Conservation (phyloP, 768 basidiomycete genomes). For the Epithele typhae region DNA sequence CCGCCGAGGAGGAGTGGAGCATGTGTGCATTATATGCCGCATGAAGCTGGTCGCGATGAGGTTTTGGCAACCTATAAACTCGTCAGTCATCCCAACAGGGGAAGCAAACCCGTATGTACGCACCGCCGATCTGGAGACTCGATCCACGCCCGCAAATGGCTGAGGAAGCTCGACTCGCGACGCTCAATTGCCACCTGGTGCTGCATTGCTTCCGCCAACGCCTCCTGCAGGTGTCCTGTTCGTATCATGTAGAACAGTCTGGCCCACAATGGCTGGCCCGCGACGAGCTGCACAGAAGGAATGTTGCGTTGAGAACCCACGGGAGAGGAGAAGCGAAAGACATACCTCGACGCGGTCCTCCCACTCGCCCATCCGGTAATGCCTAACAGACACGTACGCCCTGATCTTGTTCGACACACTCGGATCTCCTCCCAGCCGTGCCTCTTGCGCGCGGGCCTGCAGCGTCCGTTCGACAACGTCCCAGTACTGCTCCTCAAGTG, state of each 20-base stretch:
- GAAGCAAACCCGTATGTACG: conserved; percentile 16
- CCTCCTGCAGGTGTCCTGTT: conserved; percentile 78
- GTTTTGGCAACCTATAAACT: conserved; percentile 54
- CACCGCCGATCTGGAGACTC: conserved; percentile 77
- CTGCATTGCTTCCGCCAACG: conserved; percentile 67
- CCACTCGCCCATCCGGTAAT: conserved; percentile 80
- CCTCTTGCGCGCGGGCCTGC: conserved; percentile 77
- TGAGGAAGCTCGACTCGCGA: conserved; percentile 79
- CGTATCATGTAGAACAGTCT: conserved; percentile 90
- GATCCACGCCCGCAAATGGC: conserved; percentile 79
- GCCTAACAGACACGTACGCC: conserved; percentile 78
- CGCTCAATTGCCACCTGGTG: conserved; percentile 70
- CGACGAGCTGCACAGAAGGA: conserved; percentile 59
- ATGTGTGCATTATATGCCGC: conserved; percentile 83
- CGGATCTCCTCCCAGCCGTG: conserved; percentile 87
- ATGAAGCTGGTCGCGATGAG: conserved; percentile 76
- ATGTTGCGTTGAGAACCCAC: too few species aligned
- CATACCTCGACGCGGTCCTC: conserved; percentile 82
- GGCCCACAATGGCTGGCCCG: conserved; percentile 90
- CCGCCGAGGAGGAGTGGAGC: conserved; percentile 80
- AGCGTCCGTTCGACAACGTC: conserved; percentile 79
- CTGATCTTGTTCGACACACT: conserved; percentile 86
- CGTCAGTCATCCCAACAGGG: background rate
- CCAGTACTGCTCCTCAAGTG: conserved; percentile 88
- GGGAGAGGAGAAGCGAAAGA: too few species aligned